These are phyloP conservation scores for Aureobasidium sp. DNA, from an alignment of 2,329 filamentous ascomycete genomes.

Conservation along the genomic window DNA sequence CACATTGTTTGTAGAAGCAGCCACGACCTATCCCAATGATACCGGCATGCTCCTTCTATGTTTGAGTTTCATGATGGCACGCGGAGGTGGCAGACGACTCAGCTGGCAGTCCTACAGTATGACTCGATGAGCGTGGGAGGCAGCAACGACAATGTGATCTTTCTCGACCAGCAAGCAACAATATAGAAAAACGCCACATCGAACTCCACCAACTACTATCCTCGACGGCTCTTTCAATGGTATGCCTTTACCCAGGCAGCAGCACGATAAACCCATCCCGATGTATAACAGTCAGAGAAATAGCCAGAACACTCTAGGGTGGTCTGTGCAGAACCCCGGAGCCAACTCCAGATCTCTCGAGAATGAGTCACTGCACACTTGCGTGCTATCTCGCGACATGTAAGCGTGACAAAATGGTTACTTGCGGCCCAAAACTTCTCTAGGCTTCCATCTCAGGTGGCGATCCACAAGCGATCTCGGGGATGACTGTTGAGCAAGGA, in stretches of 20 bases:
- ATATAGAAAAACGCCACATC: background rate
- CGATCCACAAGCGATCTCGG: constrained; percentile 4
- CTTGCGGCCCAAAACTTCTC: constrained; percentile 1
- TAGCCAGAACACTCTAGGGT: background rate
- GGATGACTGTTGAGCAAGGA: background rate
- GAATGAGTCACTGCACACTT: background rate
- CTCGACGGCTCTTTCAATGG: background rate
- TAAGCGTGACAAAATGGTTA: background rate
- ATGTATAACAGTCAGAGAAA: background rate
- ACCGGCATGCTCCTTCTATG: background rate
- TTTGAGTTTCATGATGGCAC: background rate
- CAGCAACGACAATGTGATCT: background rate
- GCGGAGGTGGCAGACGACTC: background rate
- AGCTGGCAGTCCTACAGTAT: background rate
- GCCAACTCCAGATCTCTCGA: background rate
- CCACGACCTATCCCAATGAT: background rate
- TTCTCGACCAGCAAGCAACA: background rate
- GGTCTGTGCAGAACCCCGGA: background rate
- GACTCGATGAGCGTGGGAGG: background rate
- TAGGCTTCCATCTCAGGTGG: constrained; percentile 3
- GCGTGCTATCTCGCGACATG: constrained; percentile 1
- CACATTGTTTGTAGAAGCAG: background rate
- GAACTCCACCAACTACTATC: background rate
- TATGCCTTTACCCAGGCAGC: background rate
- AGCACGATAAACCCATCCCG: background rate